Percentiles rank a stretch among this genome's conserved stretches.
Conservation (phyloP, 2,329 filamentous ascomycete species). For the Exophiala dermatitidis region DNA sequence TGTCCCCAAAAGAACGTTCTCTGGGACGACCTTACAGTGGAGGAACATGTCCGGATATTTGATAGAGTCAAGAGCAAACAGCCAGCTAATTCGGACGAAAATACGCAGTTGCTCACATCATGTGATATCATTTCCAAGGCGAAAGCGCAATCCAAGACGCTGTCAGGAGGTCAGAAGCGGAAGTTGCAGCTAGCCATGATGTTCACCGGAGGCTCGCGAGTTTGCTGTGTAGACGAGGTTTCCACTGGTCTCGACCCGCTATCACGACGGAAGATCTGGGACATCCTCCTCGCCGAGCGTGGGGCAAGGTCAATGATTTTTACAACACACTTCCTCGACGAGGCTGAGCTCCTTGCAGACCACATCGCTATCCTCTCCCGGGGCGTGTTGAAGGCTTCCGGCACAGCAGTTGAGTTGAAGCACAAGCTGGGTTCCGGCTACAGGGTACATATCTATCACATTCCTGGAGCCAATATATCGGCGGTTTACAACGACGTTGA, state of each 20-base stretch:
- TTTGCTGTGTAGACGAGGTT: constrained; percentile 89
- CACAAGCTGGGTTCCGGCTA: constrained; percentile 76
- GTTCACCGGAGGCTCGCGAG: constrained; percentile 79
- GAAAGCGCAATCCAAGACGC: constrained; percentile 62
- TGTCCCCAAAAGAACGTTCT: constrained; percentile 92
- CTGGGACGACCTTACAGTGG: constrained; percentile 81
- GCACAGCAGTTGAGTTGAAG: constrained; percentile 80
- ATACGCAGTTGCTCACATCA: constrained; percentile 53
- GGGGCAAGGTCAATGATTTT: constrained; percentile 75
- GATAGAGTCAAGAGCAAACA: constrained; percentile 60
- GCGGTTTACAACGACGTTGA: constrained; percentile 49
- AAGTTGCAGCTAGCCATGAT: constrained; percentile 93
- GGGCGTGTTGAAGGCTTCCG: constrained; percentile 71
- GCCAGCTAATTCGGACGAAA: constrained; percentile 17
- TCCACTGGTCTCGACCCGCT: constrained; percentile 82
- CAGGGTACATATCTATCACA: constrained; percentile 65
- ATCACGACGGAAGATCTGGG: constrained; percentile 84
- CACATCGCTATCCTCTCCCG: constrained; percentile 83
- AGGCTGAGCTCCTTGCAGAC: constrained; percentile 82
- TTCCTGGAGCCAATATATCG: constrained; percentile 38
- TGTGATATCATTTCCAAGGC: constrained; percentile 72
- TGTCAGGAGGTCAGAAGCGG: constrained; percentile 86
- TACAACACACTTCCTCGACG: constrained; percentile 90
- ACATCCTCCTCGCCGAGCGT: constrained; percentile 79
- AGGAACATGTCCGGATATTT: constrained; percentile 78